Evolutionary conservation across 768 basidiomycete genomes (phyloP).

Genomic region (Steccherinum ochraceum): DNA sequence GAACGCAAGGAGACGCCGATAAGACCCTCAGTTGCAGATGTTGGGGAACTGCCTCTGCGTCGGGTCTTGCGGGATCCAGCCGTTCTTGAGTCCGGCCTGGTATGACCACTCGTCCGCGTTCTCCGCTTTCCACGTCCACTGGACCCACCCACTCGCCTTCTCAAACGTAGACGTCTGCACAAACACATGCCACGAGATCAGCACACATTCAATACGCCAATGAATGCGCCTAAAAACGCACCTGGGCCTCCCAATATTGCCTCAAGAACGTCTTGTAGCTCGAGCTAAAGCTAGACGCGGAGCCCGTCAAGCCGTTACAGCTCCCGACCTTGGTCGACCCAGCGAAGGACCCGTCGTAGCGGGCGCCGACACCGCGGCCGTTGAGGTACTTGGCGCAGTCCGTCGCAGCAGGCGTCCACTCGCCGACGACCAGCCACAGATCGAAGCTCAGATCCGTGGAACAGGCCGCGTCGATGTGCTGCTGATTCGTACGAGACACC

Average conservation of each 20-base stretch:
- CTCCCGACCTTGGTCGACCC: slow-evolving; percentile 68
- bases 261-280: slow-evolving; percentile 79
- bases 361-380: slow-evolving; percentile 64
- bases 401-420: slow-evolving; percentile 76
- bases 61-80: slow-evolving; percentile 76
- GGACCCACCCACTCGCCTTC: slow-evolving; percentile 64
- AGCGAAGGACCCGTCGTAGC: slow-evolving; percentile 54
- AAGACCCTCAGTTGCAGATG: slow-evolving; percentile 44
- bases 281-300: slow-evolving; percentile 65
- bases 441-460: slow-evolving; percentile 41
- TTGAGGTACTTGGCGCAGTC: slow-evolving; percentile 83
- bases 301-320: slow-evolving; percentile 69
- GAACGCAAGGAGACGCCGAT: not conserved
- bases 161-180: slow-evolving; percentile 52
- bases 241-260: slow-evolving; percentile 82
- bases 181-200: not conserved
- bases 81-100: slow-evolving; percentile 68
- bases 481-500: slow-evolving; percentile 36
- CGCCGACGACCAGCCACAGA: slow-evolving; percentile 82
- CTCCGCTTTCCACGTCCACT: slow-evolving; percentile 86
- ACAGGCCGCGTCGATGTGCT: slow-evolving; percentile 64
- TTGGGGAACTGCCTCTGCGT: slow-evolving; percentile 47
- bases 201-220: not conserved
- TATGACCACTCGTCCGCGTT: slow-evolving; percentile 87
- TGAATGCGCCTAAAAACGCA: slow-evolving; percentile 20